phyloP scores from a whole-genome alignment of 768 basidiomycete genomes.

The Termitomyces sp. region DNA sequence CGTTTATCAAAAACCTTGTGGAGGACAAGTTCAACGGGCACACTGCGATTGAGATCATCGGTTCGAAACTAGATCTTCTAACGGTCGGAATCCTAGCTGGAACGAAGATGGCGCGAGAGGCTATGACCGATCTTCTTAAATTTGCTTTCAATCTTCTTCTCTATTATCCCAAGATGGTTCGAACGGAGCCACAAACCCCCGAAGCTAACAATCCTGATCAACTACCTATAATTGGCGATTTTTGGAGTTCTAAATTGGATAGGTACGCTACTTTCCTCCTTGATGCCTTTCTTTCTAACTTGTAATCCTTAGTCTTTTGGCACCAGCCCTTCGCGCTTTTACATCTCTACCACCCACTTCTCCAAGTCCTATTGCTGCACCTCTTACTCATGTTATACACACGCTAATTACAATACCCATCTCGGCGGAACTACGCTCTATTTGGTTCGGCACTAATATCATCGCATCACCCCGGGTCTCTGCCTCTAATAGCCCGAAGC shows the following conservation, averaged over 20 bases:
- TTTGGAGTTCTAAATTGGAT: slow-evolving; percentile 72
- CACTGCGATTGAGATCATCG: slow-evolving; percentile 62
- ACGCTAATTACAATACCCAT: slow-evolving; percentile 78
- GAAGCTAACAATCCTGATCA: slow-evolving; percentile 25
- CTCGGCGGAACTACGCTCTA: slow-evolving; percentile 43
- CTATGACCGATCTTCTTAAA: slow-evolving; percentile 82
- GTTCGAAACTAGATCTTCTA: slow-evolving; percentile 57
- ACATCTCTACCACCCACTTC: slow-evolving; percentile 59
- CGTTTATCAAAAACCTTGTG: slow-evolving; percentile 57
- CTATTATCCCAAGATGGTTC: slow-evolving; percentile 71
- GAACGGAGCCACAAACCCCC: slow-evolving; percentile 41
- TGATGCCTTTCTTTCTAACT: neutral
- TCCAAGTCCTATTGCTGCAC: slow-evolving; percentile 62
- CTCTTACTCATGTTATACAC: slow-evolving; percentile 81
- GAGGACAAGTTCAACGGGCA: slow-evolving; percentile 58
- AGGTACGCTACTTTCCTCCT: slow-evolving; percentile 38
- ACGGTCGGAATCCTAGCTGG: slow-evolving; percentile 45
- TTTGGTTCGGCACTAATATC: slow-evolving; percentile 58
- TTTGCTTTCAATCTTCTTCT: slow-evolving; percentile 76
- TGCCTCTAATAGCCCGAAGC: slow-evolving; percentile 32
- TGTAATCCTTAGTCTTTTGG: slow-evolving; percentile 50
- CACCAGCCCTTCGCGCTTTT: slow-evolving; percentile 69
- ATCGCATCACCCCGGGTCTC: slow-evolving; percentile 29
- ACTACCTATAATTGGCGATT: slow-evolving; percentile 61
- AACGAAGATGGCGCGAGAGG: slow-evolving; percentile 59